Evolutionary conservation across 257 asterid genomes (phyloP), one percentile per base, ranked within the genome.

Genomic region (Perilla frutescens): DNA sequence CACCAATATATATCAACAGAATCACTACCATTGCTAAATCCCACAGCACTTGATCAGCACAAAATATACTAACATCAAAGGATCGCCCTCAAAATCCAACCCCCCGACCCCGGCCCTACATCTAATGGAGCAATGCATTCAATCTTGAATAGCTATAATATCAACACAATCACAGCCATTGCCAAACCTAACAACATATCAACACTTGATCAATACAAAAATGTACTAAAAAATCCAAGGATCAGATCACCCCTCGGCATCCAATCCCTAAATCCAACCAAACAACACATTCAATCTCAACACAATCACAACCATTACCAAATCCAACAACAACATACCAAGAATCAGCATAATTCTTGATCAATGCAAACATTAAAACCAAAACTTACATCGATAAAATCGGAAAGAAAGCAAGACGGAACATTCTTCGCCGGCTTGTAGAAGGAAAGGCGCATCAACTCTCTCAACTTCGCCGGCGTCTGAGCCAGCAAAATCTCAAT

Each of bases 381-480:
- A 58, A 62, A 34, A 79, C 92, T 85, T 55, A 91, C 97, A 84
- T 91, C 79, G 59, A 89, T 88, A 41, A 86, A 91, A 83, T 90
- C 96, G 14, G 80, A 67, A 2, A 91, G 87, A 43, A 91, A 85
- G 76, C 97, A 91, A 57, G 93, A 85, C 1, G 97, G 97, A 49
- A 90, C 76, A 58, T 68, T 81, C 91, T 83, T 90, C 7, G 61
- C 50, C 20, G 97, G 97, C 70, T 81, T 89, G 10, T 88, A 84
- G 68, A 91, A 86, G 0, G 96, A 81, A 34, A 89, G 74, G 64
- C 12, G 76, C 80, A 90, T 61, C 73, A 90, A 59, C 72, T 92
- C 87, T 83, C 79, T 84, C 80, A 92, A 66, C 70, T 88, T 90
- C 13, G 73, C 86, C 13, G 96, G 96, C 62, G 84, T 80, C 75